Evolutionary conservation across 345 rosid genomes (phyloP).

Genomic region (Salix viminalis): DNA sequence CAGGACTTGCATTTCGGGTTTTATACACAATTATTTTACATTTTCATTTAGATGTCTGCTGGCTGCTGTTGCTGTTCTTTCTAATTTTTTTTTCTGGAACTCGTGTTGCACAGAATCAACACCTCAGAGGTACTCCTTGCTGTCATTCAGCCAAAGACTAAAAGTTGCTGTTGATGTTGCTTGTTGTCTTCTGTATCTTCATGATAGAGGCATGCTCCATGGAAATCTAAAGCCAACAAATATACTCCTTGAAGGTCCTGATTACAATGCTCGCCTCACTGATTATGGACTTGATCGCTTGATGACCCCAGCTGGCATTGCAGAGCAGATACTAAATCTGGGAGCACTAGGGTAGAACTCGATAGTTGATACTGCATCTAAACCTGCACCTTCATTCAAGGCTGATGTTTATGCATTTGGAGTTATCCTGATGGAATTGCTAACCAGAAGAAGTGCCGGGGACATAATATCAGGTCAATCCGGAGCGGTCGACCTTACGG

Average conservation of each 20-base stretch:
- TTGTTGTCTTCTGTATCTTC: constrained; percentile 63
- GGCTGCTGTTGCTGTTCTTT: background rate
- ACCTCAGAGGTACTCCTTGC: constrained; percentile 77
- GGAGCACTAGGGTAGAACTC: constrained; percentile 96
- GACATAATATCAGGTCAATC: constrained; percentile 95
- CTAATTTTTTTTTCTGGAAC: background rate
- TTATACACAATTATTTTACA: background rate
- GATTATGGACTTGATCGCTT: constrained; percentile 85
- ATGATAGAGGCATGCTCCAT: constrained; percentile 74
- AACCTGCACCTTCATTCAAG: constrained; percentile 62
- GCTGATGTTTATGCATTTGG: constrained; percentile 86
- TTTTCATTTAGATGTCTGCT: background rate
- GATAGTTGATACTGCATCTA: constrained; percentile 54
- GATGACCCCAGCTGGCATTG: constrained; percentile 80
- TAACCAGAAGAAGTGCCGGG: constrained; percentile 83
- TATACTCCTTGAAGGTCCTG: constrained; percentile 57
- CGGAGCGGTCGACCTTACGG: constrained; percentile 84
- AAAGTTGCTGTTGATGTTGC: constrained; percentile 79
- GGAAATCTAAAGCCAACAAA: constrained; percentile 90
- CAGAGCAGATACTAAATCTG: constrained; percentile 77
- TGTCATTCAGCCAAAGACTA: constrained; percentile 74
- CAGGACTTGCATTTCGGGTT: background rate
- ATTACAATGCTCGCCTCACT: constrained; percentile 46
- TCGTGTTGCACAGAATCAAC: constrained; percentile 64
- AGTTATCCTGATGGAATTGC: constrained; percentile 82